Base-by-base conservation (phyloP, 768 basidiomycete genomes). In the Albatrellus ellisii region DNA sequence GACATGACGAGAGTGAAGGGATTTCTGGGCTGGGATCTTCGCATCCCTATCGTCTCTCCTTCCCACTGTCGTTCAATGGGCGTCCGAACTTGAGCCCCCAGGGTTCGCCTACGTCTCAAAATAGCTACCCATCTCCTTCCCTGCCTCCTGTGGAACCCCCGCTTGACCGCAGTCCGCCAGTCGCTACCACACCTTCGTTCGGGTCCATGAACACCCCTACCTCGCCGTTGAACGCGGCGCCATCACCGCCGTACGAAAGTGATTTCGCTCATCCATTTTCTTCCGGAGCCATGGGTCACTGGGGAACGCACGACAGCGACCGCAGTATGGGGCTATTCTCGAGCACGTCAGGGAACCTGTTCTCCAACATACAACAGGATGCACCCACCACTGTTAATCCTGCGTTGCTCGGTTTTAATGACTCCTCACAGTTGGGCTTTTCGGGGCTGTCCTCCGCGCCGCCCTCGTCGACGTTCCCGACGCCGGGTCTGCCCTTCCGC, bases 401-500 rank as follows among this genome's bases (percentile, higher is more conserved):
- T 1, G 44, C 50, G 12, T 47, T 43, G 32, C 50, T 51, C 33
- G 43, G 43, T n/a, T 46, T 43, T 35, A n/a, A 18, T 4, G 41
- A 29, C 9, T 6, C 49, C 12, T 31, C 38, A 4, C 37, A 44
- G 5, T 4, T 29, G 40, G 48, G 56, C n/a, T 44, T 65, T n/a
- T 68, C 69, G 45, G 49, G 66, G 40, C 54, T 59, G 34, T 52
- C 54, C 27, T 55, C 56, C 17, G 48, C 70, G 46, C 72, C 79
- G 2, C 72, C 78, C 10, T 71, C 68, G 4, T 59, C 79, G n/a
- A 66, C 70, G 4, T 86, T 86, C 56, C 65, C 77, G 47, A 74
- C 75, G 7, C 67, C 77, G 18, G 83, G 83, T 28, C 65, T 88
- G n/a, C 87, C 85, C 1, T 90, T 89, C 66, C 70, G 75, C 24